Conservation (phyloP, 768 basidiomycete species). For the Thelephora aurantiotincta region DNA sequence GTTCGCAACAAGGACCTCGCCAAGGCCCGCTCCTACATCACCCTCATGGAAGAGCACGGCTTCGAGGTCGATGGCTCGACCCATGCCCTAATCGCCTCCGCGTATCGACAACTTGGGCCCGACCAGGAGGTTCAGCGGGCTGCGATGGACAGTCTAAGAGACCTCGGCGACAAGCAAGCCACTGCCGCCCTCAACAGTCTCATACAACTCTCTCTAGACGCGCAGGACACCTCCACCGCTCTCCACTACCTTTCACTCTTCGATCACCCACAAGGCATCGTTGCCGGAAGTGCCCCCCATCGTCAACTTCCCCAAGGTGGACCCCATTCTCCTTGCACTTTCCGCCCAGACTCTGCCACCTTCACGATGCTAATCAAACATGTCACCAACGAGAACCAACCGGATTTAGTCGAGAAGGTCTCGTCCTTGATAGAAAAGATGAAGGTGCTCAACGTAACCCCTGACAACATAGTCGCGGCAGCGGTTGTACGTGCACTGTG, state of each 20-base stretch:
- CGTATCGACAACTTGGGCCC: constrained; percentile 46
- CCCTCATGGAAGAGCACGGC: constrained; percentile 41
- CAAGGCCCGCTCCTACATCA: constrained; percentile 38
- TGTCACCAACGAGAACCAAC: constrained; percentile 27
- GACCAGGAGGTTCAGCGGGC: constrained; percentile 38
- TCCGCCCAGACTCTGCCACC: constrained; percentile 39
- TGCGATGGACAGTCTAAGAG: constrained; percentile 32
- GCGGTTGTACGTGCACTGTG: constrained; percentile 48
- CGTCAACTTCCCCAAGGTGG: not conserved
- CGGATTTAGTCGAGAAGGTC: not conserved
- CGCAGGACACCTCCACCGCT: constrained; percentile 32
- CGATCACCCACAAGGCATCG: constrained; percentile 9
- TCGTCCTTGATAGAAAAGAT: constrained; percentile 29
- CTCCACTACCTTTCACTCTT: constrained; percentile 36
- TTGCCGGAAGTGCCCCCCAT: constrained; percentile 1
- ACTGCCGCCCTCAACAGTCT: constrained; percentile 56
- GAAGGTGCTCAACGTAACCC: constrained; percentile 24
- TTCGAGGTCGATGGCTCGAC: constrained; percentile 41
- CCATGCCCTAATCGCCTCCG: constrained; percentile 40
- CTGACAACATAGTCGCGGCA: constrained; percentile 32
- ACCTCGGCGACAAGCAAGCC: constrained; percentile 24
- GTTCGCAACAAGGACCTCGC: constrained; percentile 53
- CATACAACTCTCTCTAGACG: constrained; percentile 46
- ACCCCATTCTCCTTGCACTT: not conserved
- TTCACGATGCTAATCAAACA: constrained; percentile 51